Conservation (phyloP, 1,284 basidiomycete genomes). For the Pascua sp. region DNA sequence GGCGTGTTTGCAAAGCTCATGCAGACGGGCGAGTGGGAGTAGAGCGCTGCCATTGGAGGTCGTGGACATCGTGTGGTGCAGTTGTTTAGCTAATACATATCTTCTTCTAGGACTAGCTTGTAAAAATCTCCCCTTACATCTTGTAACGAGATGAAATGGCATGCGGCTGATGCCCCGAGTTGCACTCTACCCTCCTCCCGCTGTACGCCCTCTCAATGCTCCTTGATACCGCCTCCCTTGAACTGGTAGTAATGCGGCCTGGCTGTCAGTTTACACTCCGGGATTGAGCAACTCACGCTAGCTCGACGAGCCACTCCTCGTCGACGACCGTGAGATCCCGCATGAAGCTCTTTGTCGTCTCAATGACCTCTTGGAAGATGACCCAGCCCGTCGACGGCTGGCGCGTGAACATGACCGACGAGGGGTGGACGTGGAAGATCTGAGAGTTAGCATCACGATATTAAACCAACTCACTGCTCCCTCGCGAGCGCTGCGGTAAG, state of each 20-base stretch:
- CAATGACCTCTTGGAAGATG: conserved; percentile 90
- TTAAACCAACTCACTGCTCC: conserved; percentile 61
- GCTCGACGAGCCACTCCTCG: conserved; percentile 54
- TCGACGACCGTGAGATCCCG: conserved; percentile 56
- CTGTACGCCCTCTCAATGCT: conserved; percentile 26
- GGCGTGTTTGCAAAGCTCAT: conserved; percentile 80
- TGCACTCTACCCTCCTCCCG: no score
- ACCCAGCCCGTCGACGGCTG: conserved; percentile 88
- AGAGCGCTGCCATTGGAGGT: not conserved
- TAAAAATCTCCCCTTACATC: not conserved
- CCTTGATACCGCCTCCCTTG: conserved; percentile 43
- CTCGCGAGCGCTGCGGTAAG: conserved; percentile 77
- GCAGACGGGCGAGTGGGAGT: conserved; percentile 78
- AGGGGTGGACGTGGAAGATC: conserved; percentile 86
- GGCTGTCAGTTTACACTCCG: conserved; percentile 1
- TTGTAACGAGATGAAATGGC: not conserved
- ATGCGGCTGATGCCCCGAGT: no score
- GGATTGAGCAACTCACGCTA: conserved; percentile 47
- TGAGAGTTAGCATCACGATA: conserved; percentile 39
- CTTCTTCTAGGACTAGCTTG: not conserved
- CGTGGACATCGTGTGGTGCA: not conserved
- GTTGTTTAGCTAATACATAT: not conserved
- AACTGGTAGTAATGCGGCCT: conserved; percentile 48
- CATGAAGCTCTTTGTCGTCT: conserved; percentile 79
- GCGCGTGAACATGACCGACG: conserved; percentile 88